Base-by-base conservation (phyloP, 2,329 filamentous ascomycete genomes). In the Pestalotiopsis sp. region DNA sequence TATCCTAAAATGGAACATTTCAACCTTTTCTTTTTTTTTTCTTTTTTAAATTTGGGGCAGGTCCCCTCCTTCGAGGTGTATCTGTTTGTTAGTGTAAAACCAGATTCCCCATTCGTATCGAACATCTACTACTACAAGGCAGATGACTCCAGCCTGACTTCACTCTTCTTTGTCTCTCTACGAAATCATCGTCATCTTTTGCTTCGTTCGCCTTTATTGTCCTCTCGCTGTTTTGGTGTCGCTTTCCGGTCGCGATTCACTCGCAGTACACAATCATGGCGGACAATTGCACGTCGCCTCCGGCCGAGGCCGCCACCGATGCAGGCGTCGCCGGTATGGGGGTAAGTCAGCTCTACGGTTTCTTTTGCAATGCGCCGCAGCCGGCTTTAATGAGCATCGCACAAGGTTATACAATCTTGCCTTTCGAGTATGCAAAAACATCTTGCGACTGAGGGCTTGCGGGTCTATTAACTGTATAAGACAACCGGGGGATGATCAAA, bases 261-360 rank as follows among this genome's bases (percentile, higher is more conserved):
- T n/a, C 4, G 6, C 44, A 35, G 7, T 38, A 22, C 13, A 26
- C 0, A 39, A 35, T 7, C 26, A 35, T 20, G 11, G 22, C 30
- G 24, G 75, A 70, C 48, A 80, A 82, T 69, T 86, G 84, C 70
- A 78, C 79, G 9, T 66, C 71, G 56, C 75, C 81, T 20, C 83
- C 83, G 3, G 73, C 71, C 4, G 70, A 73, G 3, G 78, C 80
- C 4, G 70, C 73, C 7, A 83, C 83, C 64, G 84, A 86, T 73
- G 82, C 83, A 2, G 84, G 84, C 67, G 82, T 86, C 22, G 84
- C 84, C 65, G 84, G 84, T 64, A 80, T 83, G 40, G 84, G 84
- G 70, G 83, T 85, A 80, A 73, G 82, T 78, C 44, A 52, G 30
- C 20, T 9, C 14, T 52, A 20, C 44, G 44, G 22, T 52, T 52